Conservation (phyloP, 345 rosid species). For the Populus alba region DNA sequence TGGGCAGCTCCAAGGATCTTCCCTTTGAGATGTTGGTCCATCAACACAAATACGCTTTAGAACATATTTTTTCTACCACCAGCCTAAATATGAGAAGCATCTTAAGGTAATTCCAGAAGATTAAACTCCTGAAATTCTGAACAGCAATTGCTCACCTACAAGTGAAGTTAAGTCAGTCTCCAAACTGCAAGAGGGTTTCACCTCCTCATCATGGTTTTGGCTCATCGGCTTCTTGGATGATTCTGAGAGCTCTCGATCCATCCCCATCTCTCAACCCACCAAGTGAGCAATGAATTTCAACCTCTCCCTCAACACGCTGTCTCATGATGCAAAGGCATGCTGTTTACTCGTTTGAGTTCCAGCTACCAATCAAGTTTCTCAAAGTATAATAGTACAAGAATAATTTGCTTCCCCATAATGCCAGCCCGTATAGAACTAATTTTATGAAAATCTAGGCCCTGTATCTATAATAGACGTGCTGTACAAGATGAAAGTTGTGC, state of each 20-base stretch:
- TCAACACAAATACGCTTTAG: constrained; percentile 15
- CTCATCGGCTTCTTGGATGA: constrained; percentile 29
- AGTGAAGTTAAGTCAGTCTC: constrained; percentile 20
- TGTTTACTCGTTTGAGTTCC: background rate
- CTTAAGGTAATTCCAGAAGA: constrained; percentile 35
- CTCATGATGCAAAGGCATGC: background rate
- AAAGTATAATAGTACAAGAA: background rate
- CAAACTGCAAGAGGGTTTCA: constrained; percentile 32
- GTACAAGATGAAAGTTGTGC: background rate
- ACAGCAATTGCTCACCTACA: constrained; percentile 12
- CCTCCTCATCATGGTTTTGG: constrained; percentile 30
- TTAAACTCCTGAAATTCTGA: constrained; percentile 20
- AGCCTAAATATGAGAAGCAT: constrained; percentile 18
- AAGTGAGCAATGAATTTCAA: constrained; percentile 12
- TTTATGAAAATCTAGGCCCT: background rate
- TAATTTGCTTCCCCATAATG: background rate
- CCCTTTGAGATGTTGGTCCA: constrained; percentile 7
- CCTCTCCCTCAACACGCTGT: background rate
- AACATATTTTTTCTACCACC: constrained; percentile 8
- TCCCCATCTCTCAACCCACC: constrained; percentile 33
- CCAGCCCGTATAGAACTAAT: background rate
- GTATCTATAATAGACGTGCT: background rate
- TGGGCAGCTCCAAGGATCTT: constrained; percentile 21
- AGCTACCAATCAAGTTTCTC: background rate
- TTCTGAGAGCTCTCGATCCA: constrained; percentile 37